Evolutionary conservation across 75 land plant genomes (phyloP).

Genomic region (Pinus taeda): DNA sequence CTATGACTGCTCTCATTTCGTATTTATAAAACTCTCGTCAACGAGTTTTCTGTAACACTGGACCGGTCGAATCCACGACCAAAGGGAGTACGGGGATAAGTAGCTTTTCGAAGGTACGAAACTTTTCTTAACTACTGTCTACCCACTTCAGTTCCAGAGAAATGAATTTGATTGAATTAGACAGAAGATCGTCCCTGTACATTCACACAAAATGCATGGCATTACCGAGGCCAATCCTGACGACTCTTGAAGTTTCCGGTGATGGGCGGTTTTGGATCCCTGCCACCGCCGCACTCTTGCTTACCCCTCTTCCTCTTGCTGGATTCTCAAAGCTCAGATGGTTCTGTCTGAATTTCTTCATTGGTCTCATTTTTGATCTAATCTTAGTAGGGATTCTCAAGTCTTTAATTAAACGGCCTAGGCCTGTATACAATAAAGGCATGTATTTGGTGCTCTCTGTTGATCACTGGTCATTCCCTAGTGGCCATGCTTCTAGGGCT

Average conservation of each 20-base stretch:
- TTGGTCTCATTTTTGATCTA: conserved; percentile 65
- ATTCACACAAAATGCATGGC: conserved; percentile 30
- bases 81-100: too few species aligned
- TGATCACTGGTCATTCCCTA: conserved; percentile 95
- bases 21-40: too few species aligned
- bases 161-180: conserved; percentile 20
- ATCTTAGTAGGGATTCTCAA: conserved; percentile 60
- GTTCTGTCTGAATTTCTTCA: conserved; percentile 44
- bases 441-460: conserved; percentile 53
- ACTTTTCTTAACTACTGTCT: too few species aligned
- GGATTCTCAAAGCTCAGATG: conserved; percentile 15
- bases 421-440: conserved; percentile 85
- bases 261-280: conserved; percentile 85
- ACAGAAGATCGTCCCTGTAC: conserved; percentile 31
- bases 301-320: conserved; percentile 17
- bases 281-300: conserved; percentile 39
- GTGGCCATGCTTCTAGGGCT: conserved; percentile 91
- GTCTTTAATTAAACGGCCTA: conserved; percentile 58
- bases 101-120: too few species aligned
- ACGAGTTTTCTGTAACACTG: too few species aligned
- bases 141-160: too few species aligned
- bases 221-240: conserved; percentile 48
- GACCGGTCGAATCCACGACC: too few species aligned
- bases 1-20: too few species aligned
- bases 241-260: conserved; percentile 71